Conservation (phyloP, 306 rosid species). For the Acmispon strigosus region DNA sequence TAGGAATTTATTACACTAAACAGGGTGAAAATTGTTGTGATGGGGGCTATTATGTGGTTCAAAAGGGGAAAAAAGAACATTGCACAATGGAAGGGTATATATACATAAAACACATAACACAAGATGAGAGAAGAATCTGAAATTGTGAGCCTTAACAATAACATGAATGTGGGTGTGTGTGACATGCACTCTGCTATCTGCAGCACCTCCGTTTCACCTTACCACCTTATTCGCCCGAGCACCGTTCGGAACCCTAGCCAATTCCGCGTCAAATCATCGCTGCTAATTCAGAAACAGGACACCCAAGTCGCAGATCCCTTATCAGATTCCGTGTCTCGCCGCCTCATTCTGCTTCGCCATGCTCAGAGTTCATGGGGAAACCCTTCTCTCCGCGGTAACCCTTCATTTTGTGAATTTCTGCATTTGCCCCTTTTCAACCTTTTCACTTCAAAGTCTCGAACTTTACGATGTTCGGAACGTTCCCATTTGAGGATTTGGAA, state of each 20-base stretch:
- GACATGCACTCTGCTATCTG: slow-evolving; percentile 24
- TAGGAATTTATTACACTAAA: too few species aligned
- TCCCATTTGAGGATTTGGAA: not conserved
- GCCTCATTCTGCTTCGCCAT: slow-evolving; percentile 93
- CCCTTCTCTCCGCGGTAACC: slow-evolving; percentile 66
- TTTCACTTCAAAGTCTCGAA: not conserved
- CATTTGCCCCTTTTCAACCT: not conserved
- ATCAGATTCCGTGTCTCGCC: slow-evolving; percentile 57
- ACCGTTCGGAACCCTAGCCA: slow-evolving; percentile 32
- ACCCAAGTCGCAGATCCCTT: slow-evolving; percentile 30
- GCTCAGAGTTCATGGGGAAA: slow-evolving; percentile 70
- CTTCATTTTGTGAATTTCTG: not conserved
- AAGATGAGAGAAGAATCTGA: not conserved
- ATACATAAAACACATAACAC: not conserved
- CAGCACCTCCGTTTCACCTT: not conserved
- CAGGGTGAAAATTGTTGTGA: too few species aligned
- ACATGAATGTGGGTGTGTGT: slow-evolving; percentile 8
- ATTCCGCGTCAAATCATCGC: slow-evolving; percentile 34
- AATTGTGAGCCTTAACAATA: not conserved
- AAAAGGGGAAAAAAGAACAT: not conserved
- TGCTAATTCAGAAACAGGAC: slow-evolving; percentile 46
- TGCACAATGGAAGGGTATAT: not conserved
- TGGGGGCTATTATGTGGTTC: too few species aligned
- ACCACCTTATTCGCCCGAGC: not conserved
- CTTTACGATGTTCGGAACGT: not conserved